These are phyloP conservation scores for Sugiyamaella pinicola DNA, from an alignment of 1,139 yeast species.

Conservation along the genomic window DNA sequence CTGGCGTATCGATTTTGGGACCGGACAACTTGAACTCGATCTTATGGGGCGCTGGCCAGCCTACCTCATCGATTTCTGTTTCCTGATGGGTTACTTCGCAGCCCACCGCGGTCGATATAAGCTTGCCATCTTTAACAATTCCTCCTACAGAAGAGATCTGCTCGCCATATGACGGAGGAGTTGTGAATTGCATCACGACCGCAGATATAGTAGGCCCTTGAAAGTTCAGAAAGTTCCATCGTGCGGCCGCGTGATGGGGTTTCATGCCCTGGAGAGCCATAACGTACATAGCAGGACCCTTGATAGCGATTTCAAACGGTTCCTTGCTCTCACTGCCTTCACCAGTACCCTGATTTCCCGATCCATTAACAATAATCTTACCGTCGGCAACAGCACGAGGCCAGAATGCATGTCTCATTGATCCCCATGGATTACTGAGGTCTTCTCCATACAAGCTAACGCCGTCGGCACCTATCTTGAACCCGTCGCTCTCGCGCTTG, in stretches of 20 bases:
- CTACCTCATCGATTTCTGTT: conserved; percentile 65
- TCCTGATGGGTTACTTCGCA: conserved; percentile 67
- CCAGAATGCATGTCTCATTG: conserved; percentile 96
- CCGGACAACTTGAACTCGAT: conserved; percentile 64
- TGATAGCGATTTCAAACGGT: conserved; percentile 34
- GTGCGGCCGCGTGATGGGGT: conserved; percentile 97
- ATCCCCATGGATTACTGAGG: conserved; percentile 86
- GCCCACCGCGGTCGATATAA: conserved; percentile 66
- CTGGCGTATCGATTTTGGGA: conserved; percentile 46
- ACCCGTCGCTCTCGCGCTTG: conserved; percentile 67
- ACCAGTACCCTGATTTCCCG: conserved; percentile 35
- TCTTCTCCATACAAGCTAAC: conserved; percentile 79
- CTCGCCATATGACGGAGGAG: conserved; percentile 85
- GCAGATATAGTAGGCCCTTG: conserved; percentile 76
- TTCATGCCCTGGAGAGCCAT: conserved; percentile 99
- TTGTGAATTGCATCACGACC: conserved; percentile 91
- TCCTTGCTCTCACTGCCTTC: neutral
- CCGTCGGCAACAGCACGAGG: conserved; percentile 81
- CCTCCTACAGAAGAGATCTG: conserved; percentile 83
- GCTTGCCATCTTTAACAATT: conserved; percentile 62
- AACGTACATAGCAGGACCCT: conserved; percentile 79
- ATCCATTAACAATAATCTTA: conserved; percentile 47
- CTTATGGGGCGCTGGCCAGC: conserved; percentile 85
- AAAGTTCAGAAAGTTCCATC: conserved; percentile 93
- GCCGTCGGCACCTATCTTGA: conserved; percentile 90